Conservation (phyloP, 768 basidiomycete genomes). For the Dentipellis sp. region DNA sequence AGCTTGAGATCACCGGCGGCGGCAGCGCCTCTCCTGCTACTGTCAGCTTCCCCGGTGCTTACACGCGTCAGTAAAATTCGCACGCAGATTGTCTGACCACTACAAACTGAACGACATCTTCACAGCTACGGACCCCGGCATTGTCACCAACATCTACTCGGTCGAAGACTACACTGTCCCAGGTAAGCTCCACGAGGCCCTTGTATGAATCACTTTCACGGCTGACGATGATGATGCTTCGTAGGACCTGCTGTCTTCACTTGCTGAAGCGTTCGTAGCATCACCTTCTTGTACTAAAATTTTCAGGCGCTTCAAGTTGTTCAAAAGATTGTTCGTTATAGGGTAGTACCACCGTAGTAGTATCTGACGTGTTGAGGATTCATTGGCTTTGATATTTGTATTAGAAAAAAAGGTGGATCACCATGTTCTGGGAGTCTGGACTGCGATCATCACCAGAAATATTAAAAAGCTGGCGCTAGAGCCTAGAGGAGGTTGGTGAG, state of each 20-base stretch:
- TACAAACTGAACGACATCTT: constrained; percentile 1
- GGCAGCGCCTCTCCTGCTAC: constrained; percentile 22
- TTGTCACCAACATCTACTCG: constrained; percentile 25
- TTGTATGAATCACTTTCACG: background rate
- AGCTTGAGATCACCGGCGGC: constrained; percentile 28
- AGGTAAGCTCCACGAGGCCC: background rate
- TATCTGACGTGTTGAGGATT: too few relatives aligned
- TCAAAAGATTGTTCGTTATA: too few relatives aligned
- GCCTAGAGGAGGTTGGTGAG: too few relatives aligned
- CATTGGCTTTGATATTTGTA: too few relatives aligned
- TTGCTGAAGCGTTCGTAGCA: constrained; percentile 5
- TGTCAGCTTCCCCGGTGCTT: constrained; percentile 28
- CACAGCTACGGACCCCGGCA: constrained; percentile 24
- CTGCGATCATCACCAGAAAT: too few relatives aligned
- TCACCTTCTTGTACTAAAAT: too few relatives aligned
- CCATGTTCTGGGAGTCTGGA: too few relatives aligned
- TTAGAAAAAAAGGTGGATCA: too few relatives aligned
- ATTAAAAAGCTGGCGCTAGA: too few relatives aligned
- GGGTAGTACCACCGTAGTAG: too few relatives aligned
- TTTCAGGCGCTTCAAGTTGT: too few relatives aligned
- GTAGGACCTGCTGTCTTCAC: constrained; percentile 19
- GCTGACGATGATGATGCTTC: background rate
- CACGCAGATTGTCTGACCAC: background rate
- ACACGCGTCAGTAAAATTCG: constrained; percentile 17
- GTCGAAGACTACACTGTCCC: constrained; percentile 21